phyloP scores from a whole-genome alignment of 495 filamentous ascomycete species.

The Penicillium diatomitis region DNA sequence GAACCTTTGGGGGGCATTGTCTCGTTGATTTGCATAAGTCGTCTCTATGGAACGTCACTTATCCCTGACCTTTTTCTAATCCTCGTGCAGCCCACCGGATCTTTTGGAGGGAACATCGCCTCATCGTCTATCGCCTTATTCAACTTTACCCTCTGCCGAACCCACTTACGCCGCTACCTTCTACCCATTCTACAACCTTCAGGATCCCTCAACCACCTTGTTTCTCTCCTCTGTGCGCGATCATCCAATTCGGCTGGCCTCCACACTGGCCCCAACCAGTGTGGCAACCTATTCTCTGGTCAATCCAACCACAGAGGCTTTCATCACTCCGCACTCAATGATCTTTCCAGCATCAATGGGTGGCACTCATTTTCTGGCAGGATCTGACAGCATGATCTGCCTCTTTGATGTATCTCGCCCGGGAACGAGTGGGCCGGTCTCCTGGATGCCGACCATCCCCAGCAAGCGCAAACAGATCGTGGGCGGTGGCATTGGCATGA shows the following conservation, averaged over 20 bases:
- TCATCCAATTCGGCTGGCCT: constrained; percentile 69
- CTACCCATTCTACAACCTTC: constrained; percentile 64
- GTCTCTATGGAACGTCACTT: too few relatives aligned
- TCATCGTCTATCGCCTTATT: constrained; percentile 50
- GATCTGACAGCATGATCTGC: constrained; percentile 61
- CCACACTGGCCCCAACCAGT: constrained; percentile 38
- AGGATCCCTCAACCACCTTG: constrained; percentile 55
- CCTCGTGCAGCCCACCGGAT: constrained; percentile 41
- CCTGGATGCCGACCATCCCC: constrained; percentile 60
- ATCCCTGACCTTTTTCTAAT: constrained; percentile 1
- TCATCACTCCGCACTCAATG: constrained; percentile 67
- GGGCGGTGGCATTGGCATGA: constrained; percentile 69
- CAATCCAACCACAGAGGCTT: constrained; percentile 66
- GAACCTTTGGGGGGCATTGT: too few relatives aligned
- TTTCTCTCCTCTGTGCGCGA: constrained; percentile 58
- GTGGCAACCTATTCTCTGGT: constrained; percentile 62
- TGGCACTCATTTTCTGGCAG: constrained; percentile 58
- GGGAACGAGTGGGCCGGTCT: constrained; percentile 50
- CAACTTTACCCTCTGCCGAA: constrained; percentile 50
- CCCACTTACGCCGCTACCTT: constrained; percentile 62
- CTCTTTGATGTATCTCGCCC: constrained; percentile 68
- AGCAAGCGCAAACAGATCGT: constrained; percentile 62
- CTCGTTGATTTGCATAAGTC: neutral
- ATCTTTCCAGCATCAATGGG: constrained; percentile 48
- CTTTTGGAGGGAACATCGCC: constrained; percentile 51